Evolutionary conservation across 1,284 basidiomycete genomes (phyloP), one percentile per base, ranked within the genome.

Genomic region (Fomitopsis schrenkii): DNA sequence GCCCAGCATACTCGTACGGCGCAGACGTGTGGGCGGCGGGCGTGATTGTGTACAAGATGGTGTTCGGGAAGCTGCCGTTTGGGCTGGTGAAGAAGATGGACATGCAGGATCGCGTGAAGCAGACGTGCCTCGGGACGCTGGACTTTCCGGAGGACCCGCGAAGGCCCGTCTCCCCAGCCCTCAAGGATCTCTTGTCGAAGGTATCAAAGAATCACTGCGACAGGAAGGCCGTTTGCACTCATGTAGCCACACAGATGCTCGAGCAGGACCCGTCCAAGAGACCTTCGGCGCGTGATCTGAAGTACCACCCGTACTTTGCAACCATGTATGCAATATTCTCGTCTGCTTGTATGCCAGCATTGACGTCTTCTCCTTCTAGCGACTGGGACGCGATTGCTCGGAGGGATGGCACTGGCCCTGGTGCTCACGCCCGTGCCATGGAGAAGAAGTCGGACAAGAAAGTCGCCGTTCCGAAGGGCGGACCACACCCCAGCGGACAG

Each of bases 11-110:
- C 71, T 80, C 80, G n/a, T 81, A 80, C 53, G 78, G 80, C 1
- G 80, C 83, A 48, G 70, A 70, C 26, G 38, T 68, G 17, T 71
- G 66, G 63, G 60, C 82, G 14, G 71, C 85, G n/a, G 85, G 84
- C n/a, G 83, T 86, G 42, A 76, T 88, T 61, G 68, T 88, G 75
- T 84, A 83, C 66, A 82, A 84, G 60, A 80, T 87, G 75, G 73
- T 86, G 5, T 83, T 80, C 62, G 84, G 83, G 19, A 59, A 60
- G 60, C 19, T 54, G 52, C 52, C 52, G 19, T 54, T 54, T 10
- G 52, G 52, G 35, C 19, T 54, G 52, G 35, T n/a, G 35, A 54
- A 54, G 52, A 54, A 54, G 52, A 54, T 54, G 52, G 52, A 54
- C n/a, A 36, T 54, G 35, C 33, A 54, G 35, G 52, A 54, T 14